Evolutionary conservation across 2,329 filamentous ascomycete genomes (phyloP), one percentile per base, ranked within the genome.

Genomic region (Epicoccum nigrum): DNA sequence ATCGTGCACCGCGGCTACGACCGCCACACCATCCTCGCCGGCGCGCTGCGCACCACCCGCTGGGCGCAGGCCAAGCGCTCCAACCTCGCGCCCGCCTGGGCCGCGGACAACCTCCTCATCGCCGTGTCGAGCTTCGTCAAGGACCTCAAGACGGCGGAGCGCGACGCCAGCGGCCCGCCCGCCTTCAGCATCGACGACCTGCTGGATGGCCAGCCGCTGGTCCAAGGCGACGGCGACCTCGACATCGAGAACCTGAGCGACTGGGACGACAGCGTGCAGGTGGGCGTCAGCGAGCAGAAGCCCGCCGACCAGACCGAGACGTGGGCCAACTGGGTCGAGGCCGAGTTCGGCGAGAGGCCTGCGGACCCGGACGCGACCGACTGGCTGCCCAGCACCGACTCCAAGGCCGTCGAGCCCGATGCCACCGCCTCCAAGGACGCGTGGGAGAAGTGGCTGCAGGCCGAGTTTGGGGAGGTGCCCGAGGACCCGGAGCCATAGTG

Each of bases 71-170:
- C 51, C 12, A 60, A 60, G 39, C 54, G 37, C 6, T 40, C 39
- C 11, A 55, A 57, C 9, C 17, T 55, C 2, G 66, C 64, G 0
- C 69, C 67, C 11, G 60, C 69, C 28, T 68, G 59, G 62, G 59
- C 65, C 6, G 69, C 69, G 16, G 69, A 71, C 34, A 70, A 71
- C 40, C 43, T 71, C 25, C 58, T 71, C 35, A 69, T 71, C 37
- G 68, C 68, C 0, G 59, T 67, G 1, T 66, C 64, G 7, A 60
- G 54, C 16, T 69, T 65, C 16, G 45, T 67, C 41, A 51, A 59
- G 5, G 60, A 61, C 13, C 19, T 41, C 4, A 60, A 50, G n/a
- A 21, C 48, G 7, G 7, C 38, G n/a, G n/a, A n/a, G n/a, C n/a
- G n/a, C 7, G 45, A 42, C 6, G 32, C 35, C 7, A 27, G 15